Evolutionary conservation across 164 flowering plant species (phyloP), one percentile per base, ranked within the genome.

Genomic region (Aristolochia fimbriata): DNA sequence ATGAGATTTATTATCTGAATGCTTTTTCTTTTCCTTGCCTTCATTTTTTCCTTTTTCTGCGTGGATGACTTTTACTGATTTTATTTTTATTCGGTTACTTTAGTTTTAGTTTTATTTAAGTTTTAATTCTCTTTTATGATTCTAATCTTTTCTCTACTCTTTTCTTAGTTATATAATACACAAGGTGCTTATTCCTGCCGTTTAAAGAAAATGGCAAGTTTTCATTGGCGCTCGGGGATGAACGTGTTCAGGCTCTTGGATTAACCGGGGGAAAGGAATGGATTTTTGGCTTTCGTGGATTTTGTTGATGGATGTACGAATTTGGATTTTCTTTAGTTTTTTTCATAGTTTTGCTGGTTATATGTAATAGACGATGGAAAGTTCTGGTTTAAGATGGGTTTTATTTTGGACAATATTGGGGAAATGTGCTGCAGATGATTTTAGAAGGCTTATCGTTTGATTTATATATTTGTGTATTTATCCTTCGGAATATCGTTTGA

Each of bases 171-270:
- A 65, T 59, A 63, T 70, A 55, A 65, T 52, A 60, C 58, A 55
- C 65, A 69, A 48, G 62, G 70, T 37, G 70, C 62, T 73, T 73
- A 69, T 69, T 73, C 70, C 62, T 69, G 70, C 69, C 70, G 63
- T 69, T 73, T 73, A 73, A 73, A 66, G 56, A 70, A 73, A 62
- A 23, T 64, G 69, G 51, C 21, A 65, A 54, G 59, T 73, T 73
- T 73, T 69, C 70, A 62, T 59, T 65, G 67, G 64, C 64, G 70
- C 69, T 59, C 62, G 55, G 65, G 65, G 58, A 73, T 56, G 73
- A 73, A 50, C 68, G 65, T 55, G 63, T 66, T 69, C 65, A 37
- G 70, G 57, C 49, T 70, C 73, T 53, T 67, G 62, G 53, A 50
- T 71, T 60, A 55, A 51, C 65, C 60, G 49, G 43, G 43, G 57